A percentile compares a stretch with the other conserved stretches of the same genome.
Conservation (phyloP, 208 protist genomes). For the Leishmania amazonensis region DNA sequence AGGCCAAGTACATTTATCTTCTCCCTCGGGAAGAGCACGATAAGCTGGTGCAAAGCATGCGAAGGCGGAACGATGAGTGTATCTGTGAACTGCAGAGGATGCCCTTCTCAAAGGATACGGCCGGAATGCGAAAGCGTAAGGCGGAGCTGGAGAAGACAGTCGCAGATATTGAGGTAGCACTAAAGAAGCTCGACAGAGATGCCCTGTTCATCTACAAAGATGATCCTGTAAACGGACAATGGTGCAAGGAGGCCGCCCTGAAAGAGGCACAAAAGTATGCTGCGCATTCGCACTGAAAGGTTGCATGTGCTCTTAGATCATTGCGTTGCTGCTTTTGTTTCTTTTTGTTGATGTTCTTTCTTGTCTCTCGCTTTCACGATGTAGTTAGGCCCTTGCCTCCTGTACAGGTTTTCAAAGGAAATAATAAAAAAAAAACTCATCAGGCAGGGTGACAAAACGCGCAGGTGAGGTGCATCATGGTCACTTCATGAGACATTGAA, state of each 20-base stretch:
- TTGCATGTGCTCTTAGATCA: neutral
- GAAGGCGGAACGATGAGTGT: constrained; percentile 44
- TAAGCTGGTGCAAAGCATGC: constrained; percentile 69
- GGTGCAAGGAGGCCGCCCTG: constrained; percentile 75
- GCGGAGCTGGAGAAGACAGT: constrained; percentile 75
- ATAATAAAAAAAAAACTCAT: neutral
- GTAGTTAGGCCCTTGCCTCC: neutral
- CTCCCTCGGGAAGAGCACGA: constrained; percentile 77
- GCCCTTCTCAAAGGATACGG: constrained; percentile 86
- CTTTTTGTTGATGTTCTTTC: neutral
- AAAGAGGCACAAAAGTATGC: constrained; percentile 69
- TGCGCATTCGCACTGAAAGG: constrained; percentile 15
- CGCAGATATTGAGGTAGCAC: constrained; percentile 72
- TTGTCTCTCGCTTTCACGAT: constrained; percentile 3
- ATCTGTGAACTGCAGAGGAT: constrained; percentile 75
- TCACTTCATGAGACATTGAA: neutral
- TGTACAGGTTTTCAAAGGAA: neutral
- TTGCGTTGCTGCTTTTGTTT: constrained; percentile 1
- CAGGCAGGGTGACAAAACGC: neutral
- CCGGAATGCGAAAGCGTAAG: constrained; percentile 55
- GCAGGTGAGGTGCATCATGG: neutral
- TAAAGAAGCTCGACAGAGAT: constrained; percentile 86
- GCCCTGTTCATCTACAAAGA: constrained; percentile 90
- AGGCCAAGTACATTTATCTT: constrained; percentile 69
- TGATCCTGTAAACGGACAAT: constrained; percentile 73